Conservation (phyloP, 495 filamentous ascomycete genomes). For the Apiosordaria backusii region DNA sequence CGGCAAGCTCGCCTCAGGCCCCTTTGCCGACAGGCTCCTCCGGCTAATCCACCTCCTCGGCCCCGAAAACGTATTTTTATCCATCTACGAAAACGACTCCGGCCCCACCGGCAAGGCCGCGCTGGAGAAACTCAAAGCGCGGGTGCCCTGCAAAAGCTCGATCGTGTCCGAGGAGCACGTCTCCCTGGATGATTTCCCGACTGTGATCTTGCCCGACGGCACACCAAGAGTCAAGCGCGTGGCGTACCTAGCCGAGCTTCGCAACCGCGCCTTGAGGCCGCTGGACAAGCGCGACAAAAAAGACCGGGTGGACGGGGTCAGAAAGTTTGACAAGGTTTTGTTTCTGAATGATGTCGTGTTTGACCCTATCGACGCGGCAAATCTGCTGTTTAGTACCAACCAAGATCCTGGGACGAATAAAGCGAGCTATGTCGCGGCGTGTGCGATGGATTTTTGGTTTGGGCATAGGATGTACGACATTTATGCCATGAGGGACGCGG, state of each 20-base stretch:
- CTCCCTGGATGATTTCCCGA: slow-evolving; percentile 48
- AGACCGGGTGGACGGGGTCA: slow-evolving; percentile 28
- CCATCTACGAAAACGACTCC: slow-evolving; percentile 70
- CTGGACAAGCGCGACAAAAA: slow-evolving; percentile 41
- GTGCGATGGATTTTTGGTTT: slow-evolving; percentile 72
- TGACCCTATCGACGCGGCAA: slow-evolving; percentile 62
- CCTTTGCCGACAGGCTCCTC: slow-evolving; percentile 63
- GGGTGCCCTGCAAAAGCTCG: slow-evolving; percentile 48
- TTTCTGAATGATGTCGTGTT: slow-evolving; percentile 78
- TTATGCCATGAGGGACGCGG: slow-evolving; percentile 70
- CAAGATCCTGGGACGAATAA: not conserved
- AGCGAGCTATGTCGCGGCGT: slow-evolving; percentile 70
- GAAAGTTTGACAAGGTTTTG: slow-evolving; percentile 63
- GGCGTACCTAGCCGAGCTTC: slow-evolving; percentile 70
- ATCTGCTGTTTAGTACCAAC: slow-evolving; percentile 76
- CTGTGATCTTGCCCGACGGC: slow-evolving; percentile 59
- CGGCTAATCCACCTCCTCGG: slow-evolving; percentile 61
- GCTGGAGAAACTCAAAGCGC: slow-evolving; percentile 37
- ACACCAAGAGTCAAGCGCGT: slow-evolving; percentile 64
- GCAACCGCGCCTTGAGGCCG: slow-evolving; percentile 69
- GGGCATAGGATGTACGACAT: slow-evolving; percentile 81
- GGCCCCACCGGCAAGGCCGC: slow-evolving; percentile 43
- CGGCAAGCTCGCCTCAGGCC: slow-evolving; percentile 53
- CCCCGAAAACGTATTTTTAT: slow-evolving; percentile 53
- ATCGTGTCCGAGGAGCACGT: slow-evolving; percentile 54